Evolutionary conservation across 73 alveolate genomes (phyloP).

Genomic region (Stentor coeruleus): DNA sequence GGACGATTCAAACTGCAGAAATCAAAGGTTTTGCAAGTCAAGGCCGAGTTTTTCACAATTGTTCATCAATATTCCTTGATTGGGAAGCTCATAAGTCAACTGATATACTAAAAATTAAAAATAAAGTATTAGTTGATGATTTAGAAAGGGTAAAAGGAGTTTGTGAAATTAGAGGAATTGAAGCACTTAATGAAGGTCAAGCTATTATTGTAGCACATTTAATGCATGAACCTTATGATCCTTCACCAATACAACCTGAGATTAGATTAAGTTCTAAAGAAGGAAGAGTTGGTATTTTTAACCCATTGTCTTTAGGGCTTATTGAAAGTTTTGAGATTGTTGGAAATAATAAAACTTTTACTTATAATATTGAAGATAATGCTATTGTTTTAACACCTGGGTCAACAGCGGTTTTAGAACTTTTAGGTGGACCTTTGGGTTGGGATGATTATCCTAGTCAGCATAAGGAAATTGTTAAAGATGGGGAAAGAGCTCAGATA

Average conservation of each 20-base stretch:
- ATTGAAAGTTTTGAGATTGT: background rate
- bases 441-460: slow-evolving; percentile 1
- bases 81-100: background rate
- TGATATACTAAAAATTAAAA: background rate
- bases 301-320: background rate
- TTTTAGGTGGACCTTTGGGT: slow-evolving; percentile 16
- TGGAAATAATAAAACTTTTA: background rate
- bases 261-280: slow-evolving; percentile 16
- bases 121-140: background rate
- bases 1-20: background rate
- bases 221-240: background rate
- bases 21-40: slow-evolving; percentile 1
- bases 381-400: slow-evolving; percentile 16
- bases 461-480: background rate
- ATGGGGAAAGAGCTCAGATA: background rate
- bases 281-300: slow-evolving; percentile 19
- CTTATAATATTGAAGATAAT: background rate
- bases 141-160: background rate
- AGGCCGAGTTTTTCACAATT: background rate
- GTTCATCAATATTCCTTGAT: slow-evolving; percentile 9
- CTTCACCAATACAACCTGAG: background rate
- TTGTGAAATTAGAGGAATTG: slow-evolving; percentile 8
- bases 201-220: background rate
- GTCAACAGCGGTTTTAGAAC: background rate
- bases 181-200: background rate